Base-by-base conservation (phyloP, 2,329 filamentous ascomycete species). In the Ophiostoma angusticollis region DNA sequence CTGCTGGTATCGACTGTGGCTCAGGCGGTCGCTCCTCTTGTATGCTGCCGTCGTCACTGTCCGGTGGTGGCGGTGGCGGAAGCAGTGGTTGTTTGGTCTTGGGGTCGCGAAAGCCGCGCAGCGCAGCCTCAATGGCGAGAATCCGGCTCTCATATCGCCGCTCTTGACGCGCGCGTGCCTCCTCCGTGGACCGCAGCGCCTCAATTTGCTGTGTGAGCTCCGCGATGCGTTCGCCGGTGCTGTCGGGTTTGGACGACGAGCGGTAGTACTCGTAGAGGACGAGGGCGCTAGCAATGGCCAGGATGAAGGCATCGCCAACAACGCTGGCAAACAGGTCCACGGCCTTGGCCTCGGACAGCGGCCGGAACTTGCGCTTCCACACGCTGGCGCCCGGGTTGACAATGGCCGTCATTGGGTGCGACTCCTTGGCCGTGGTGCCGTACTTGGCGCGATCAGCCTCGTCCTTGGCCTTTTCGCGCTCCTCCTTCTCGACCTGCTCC, bases 241-340 rank as follows among this genome's bases (percentile, higher is more conserved):
- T 47, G 48, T 80, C 75, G 8, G 75, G 74, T 54, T 79, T 80
- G 48, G 65, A 60, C n/a, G 66, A 63, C 7, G 69, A 60, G 47
- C 65, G 69, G 54, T 72, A 70, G 46, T 72, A 77, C 56, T 80
- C 75, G 54, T 73, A 80, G 25, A 78, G 56, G 40, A 80, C 67
- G 35, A 80, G 53, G 16, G 56, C 64, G 12, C 63, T 60, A 6
- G 73, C 75, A 19, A 80, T 73, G 6, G 64, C 51, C 16, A 80
- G 62, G 43, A 80, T 78, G 51, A 80, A 80, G 13, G 62, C 59
- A 47, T 80, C 75, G 29, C 75, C 75, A 35, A 74, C 59, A 13
- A 80, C 74, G 50, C 80, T 75, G 30, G 75, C 76, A 49, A 80
- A 80, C 7, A 80, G 58, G 49, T 79, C 74, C 9, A 80, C 75